phyloP scores from a whole-genome alignment of 1,139 yeast genomes.

The Zygoascus sp. region DNA sequence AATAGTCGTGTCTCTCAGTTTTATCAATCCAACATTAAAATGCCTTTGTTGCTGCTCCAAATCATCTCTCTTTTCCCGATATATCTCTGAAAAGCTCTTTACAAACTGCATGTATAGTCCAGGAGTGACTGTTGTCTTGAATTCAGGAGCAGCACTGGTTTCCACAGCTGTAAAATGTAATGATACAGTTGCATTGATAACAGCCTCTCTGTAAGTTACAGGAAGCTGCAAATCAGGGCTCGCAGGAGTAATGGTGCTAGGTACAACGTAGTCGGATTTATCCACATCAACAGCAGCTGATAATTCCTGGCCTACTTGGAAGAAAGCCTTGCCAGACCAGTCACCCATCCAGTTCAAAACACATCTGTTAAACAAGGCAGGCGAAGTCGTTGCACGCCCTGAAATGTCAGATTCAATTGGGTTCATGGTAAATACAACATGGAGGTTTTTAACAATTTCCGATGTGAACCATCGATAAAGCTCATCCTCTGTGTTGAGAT shows the following conservation, averaged over 20 bases:
- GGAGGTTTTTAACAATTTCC: slow-evolving; percentile 67
- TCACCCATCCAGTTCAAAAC: slow-evolving; percentile 87
- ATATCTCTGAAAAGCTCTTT: slow-evolving; percentile 45
- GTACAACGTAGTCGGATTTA: slow-evolving; percentile 39
- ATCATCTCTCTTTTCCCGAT: slow-evolving; percentile 42
- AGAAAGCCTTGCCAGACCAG: slow-evolving; percentile 57
- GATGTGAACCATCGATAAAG: slow-evolving; percentile 68
- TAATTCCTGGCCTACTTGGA: slow-evolving; percentile 46
- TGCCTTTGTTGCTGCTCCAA: slow-evolving; percentile 70
- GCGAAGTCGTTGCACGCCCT: slow-evolving; percentile 60
- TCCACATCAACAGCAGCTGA: slow-evolving; percentile 52
- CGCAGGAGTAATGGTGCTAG: slow-evolving; percentile 26
- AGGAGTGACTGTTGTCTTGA: slow-evolving; percentile 41
- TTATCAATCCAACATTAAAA: slow-evolving; percentile 67
- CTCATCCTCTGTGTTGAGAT: slow-evolving; percentile 69
- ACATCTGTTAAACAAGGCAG: slow-evolving; percentile 89
- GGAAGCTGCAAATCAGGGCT: neutral
- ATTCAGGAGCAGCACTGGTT: slow-evolving; percentile 8
- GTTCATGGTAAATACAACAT: slow-evolving; percentile 75
- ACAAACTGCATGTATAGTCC: slow-evolving; percentile 54
- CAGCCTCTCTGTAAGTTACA: slow-evolving; percentile 43
- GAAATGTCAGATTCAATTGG: slow-evolving; percentile 45
- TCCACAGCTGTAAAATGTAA: slow-evolving; percentile 36
- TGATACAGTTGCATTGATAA: slow-evolving; percentile 46
- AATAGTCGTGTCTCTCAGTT: slow-evolving; percentile 70